Evolutionary conservation across 192 early-diverging fungal species (phyloP).

Genomic region (Entomortierella beljakovae): DNA sequence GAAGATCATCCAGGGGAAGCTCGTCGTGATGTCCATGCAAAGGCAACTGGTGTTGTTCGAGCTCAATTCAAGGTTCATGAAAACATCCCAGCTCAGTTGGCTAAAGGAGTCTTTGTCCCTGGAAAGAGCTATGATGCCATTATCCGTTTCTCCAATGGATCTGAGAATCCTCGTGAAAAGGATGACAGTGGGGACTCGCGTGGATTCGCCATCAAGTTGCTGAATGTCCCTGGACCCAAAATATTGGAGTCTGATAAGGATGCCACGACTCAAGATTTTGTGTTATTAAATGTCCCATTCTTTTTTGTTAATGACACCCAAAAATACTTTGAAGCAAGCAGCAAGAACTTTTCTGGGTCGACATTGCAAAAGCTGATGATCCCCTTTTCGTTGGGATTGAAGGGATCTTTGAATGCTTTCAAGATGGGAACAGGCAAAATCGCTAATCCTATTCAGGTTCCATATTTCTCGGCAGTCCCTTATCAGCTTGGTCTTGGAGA

Average conservation of each 20-base stretch:
- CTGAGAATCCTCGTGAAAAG: slow-evolving; percentile 1
- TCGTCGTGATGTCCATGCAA: slow-evolving; percentile 38
- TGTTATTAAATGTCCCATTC: slow-evolving; percentile 34
- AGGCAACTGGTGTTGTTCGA: slow-evolving; percentile 26
- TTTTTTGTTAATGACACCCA: slow-evolving; percentile 19
- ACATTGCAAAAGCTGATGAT: slow-evolving; percentile 14
- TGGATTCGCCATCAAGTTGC: slow-evolving; percentile 42
- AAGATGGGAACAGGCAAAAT: slow-evolving; percentile 15
- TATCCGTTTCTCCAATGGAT: slow-evolving; percentile 29
- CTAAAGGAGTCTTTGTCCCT: slow-evolving; percentile 45
- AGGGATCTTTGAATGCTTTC: slow-evolving; percentile 6
- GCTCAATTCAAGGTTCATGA: slow-evolving; percentile 32
- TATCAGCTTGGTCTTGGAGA: slow-evolving; percentile 29
- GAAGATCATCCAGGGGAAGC: not conserved
- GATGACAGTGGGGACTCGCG: slow-evolving; percentile 19
- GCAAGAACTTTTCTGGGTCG: not conserved
- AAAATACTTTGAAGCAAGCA: slow-evolving; percentile 1
- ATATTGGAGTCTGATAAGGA: slow-evolving; percentile 31
- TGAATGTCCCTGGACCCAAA: slow-evolving; percentile 23
- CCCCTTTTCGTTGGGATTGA: slow-evolving; percentile 24
- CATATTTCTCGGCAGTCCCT: slow-evolving; percentile 35
- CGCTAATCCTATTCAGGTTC: slow-evolving; percentile 34
- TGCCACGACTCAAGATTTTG: slow-evolving; percentile 41
- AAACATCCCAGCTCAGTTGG: slow-evolving; percentile 20
- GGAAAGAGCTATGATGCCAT: slow-evolving; percentile 46